Percentiles rank a stretch among this genome's conserved stretches.
Conservation (phyloP, 768 basidiomycete genomes). For the Auricularia auricula-judae region DNA sequence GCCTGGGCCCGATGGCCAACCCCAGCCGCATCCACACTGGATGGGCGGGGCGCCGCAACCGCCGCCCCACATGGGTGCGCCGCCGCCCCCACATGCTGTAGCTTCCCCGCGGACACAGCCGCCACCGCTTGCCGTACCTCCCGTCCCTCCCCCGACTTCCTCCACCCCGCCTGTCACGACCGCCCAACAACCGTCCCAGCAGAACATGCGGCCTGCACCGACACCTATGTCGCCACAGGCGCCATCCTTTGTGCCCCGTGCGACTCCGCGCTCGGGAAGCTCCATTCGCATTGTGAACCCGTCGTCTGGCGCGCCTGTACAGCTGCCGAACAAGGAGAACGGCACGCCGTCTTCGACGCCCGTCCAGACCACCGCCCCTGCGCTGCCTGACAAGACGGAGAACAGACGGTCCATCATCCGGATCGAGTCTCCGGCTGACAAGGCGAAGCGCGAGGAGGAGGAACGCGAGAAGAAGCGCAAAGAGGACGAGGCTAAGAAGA, state of each 20-base stretch:
- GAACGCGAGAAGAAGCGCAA: conserved; percentile 6
- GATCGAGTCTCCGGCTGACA: neutral
- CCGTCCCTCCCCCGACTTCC: neutral
- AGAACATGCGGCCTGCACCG: neutral
- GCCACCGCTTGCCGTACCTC: neutral
- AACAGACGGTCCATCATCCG: neutral
- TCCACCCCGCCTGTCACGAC: neutral
- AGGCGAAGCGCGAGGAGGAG: conserved; percentile 3
- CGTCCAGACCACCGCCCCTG: neutral
- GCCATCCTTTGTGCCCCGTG: neutral
- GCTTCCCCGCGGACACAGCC: neutral
- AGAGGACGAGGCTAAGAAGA: conserved; percentile 6
- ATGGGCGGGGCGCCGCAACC: neutral
- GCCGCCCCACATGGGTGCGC: neutral
- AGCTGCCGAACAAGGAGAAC: neutral
- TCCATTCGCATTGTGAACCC: neutral
- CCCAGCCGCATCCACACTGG: neutral
- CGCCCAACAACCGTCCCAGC: neutral
- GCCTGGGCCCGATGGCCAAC: neutral
- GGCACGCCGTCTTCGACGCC: neutral
- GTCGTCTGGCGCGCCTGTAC: neutral
- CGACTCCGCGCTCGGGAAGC: neutral
- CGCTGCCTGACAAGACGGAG: neutral
- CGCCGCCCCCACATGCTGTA: neutral
- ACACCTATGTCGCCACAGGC: neutral